Percentiles rank a stretch among this genome's conserved stretches.
phyloP scores from a whole-genome alignment of 208 protist genomes.

The Crithidia sp. region DNA sequence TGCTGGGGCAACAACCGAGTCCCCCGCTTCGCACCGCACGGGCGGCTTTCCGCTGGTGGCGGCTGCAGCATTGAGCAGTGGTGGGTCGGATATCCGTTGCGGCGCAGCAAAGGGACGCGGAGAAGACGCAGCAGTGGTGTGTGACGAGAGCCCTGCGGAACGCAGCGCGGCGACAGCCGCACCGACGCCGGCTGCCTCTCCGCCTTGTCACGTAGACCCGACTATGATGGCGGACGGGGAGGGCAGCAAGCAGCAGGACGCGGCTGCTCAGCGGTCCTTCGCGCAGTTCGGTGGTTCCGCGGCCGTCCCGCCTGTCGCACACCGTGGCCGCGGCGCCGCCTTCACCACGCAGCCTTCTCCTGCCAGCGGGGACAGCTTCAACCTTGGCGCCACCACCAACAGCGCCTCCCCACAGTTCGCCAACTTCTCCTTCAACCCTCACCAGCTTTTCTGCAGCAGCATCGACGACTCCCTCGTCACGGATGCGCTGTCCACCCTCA shows the following conservation, averaged over 20 bases:
- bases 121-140: background rate
- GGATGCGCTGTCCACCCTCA: constrained; percentile 38
- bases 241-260: too few relatives aligned
- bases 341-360: background rate
- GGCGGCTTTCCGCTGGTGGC: background rate
- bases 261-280: too few relatives aligned
- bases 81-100: background rate
- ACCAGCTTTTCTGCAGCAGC: constrained; percentile 36
- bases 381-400: background rate
- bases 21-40: background rate
- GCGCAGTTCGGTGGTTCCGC: too few relatives aligned
- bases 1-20: background rate
- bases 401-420: background rate
- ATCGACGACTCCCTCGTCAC: constrained; percentile 43
- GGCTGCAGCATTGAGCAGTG: background rate
- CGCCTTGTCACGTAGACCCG: background rate
- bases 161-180: background rate
- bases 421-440: constrained; percentile 33
- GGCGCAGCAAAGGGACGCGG: background rate
- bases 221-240: background rate
- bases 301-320: too few relatives aligned
- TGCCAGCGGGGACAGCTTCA: background rate
- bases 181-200: background rate
- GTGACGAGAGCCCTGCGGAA: background rate
- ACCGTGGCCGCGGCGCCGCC: background rate